A percentile compares a stretch with the other conserved stretches of the same genome.
These are phyloP conservation scores for Candida koratica DNA, from an alignment of 805 yeast species.

Conservation along the genomic window DNA sequence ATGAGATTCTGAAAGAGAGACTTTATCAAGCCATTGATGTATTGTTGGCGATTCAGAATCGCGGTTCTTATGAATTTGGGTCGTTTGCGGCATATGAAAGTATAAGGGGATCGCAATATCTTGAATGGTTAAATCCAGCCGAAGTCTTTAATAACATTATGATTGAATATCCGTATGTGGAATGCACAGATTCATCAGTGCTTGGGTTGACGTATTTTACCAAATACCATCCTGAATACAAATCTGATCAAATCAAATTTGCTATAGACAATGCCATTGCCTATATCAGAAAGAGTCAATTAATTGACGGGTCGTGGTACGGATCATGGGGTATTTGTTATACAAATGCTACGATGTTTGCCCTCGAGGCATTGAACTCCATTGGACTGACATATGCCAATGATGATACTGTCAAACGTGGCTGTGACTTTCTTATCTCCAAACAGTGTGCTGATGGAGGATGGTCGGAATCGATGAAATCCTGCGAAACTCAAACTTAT, in stretches of 20 bases:
- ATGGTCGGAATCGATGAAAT: constrained; percentile 94
- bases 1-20: constrained; percentile 50
- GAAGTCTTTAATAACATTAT: constrained; percentile 97
- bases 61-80: constrained; percentile 76
- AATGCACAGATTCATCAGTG: constrained; percentile 94
- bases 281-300: constrained; percentile 68
- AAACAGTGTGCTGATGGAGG: constrained; percentile 90
- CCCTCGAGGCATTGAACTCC: constrained; percentile 82
- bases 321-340: constrained; percentile 98
- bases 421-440: constrained; percentile 78
- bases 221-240: constrained; percentile 58
- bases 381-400: constrained; percentile 62
- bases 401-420: constrained; percentile 58
- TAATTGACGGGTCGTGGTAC: constrained; percentile 89
- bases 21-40: constrained; percentile 73
- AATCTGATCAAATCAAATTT: constrained; percentile 56
- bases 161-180: constrained; percentile 98
- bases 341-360: constrained; percentile 97
- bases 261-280: constrained; percentile 72
- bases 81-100: constrained; percentile 90
- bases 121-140: constrained; percentile 88
- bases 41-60: constrained; percentile 70
- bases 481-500: constrained; percentile 77
- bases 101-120: constrained; percentile 71
- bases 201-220: constrained; percentile 81